Evolutionary conservation across 2,329 filamentous ascomycete species (phyloP), one percentile per base, ranked within the genome.

Genomic region (Ceratocystis papillata): DNA sequence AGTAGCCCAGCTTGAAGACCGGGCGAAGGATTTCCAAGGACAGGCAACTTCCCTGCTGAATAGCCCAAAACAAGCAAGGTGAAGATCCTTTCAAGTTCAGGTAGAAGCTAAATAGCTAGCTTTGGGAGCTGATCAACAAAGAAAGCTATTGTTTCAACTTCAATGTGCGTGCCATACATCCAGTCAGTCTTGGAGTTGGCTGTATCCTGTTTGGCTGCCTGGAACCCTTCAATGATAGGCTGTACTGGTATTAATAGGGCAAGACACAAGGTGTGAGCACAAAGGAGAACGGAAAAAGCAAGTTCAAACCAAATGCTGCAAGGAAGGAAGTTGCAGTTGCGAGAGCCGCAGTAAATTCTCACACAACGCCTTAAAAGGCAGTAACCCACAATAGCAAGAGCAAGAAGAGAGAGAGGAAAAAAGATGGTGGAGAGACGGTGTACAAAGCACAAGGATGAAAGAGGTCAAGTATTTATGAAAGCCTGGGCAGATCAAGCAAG

Each of bases 31-130:
- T 59, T 59, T 25, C 28, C 5, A 59, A 59, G 55, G 15, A n/a
- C 55, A n/a, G 22, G 55, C 55, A 59, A 20, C 55, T 59, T 59
- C 55, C 55, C 28, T 59, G 55, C 55, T 59, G 28, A 20, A 59
- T 20, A 20, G 28, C 55, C 55, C n/a, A 59, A 59, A 37, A 59
- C 55, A 37, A 59, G 2, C 55, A 37, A n/a, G 30, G 25, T 8
- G 55, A 59, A n/a, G 55, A 59, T 59, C 55, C 55, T 59, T 59
- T 59, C 28, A 59, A 30, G 33, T 12, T 59, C 30, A 59, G 55
- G 22, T 33, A 30, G 17, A 33, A 30, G 25, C 17, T 30, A 25
- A 25, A 30, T 30, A 17, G 17, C 10, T 17, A 33, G 30, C 22
- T 37, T 8, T 17, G 53, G 28, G 28, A 57, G 53, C 55, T 59